Conservation (phyloP, 2,329 filamentous ascomycete genomes). For the Fusarium nanum region DNA sequence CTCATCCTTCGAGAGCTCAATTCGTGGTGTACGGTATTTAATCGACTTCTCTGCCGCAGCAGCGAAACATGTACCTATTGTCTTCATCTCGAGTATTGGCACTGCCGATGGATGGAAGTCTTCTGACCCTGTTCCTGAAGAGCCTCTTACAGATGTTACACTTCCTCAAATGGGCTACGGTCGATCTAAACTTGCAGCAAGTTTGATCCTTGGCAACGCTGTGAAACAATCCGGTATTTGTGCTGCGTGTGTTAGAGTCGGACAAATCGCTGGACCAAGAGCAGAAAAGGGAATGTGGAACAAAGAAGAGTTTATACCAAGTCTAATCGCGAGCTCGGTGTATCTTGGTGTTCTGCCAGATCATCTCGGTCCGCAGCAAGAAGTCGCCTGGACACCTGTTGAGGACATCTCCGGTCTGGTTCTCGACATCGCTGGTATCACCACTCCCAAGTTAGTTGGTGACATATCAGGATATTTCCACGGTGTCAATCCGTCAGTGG, state of each 20-base stretch:
- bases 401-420: not conserved
- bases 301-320: conserved; percentile 5
- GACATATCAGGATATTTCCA: conserved; percentile 14
- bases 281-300: conserved; percentile 6
- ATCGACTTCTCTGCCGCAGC: not conserved
- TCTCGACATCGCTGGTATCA: not conserved
- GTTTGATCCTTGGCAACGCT: not conserved
- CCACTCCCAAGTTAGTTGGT: fast-evolving
- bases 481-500: not conserved
- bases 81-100: not conserved
- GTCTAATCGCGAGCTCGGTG: conserved; percentile 4
- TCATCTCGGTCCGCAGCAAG: not conserved
- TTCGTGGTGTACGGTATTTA: not conserved
- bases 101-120: not conserved
- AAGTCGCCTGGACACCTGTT: not conserved
- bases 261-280: conserved; percentile 7
- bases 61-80: not conserved
- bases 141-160: fast-evolving
- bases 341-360: not conserved
- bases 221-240: fast-evolving
- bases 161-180: conserved; percentile 1
- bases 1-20: not conserved
- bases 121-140: fast-evolving
- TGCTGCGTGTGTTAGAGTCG: not conserved
- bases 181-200: not conserved